phyloP scores from a whole-genome alignment of 441 rosid genomes.

The Breynia disticha region DNA sequence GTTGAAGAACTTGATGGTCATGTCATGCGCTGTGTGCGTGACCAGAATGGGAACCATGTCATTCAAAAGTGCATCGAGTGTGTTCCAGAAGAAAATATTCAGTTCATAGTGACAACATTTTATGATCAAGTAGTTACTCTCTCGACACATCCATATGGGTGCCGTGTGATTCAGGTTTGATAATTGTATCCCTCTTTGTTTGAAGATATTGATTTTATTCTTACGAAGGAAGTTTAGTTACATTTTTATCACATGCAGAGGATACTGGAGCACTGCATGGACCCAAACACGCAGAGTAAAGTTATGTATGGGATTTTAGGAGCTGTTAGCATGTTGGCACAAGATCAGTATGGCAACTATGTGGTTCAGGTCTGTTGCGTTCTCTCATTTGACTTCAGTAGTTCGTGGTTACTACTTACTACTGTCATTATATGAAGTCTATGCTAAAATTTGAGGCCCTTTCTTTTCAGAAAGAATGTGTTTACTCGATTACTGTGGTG shows the following conservation, averaged over 20 bases:
- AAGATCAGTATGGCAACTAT: conserved; percentile 90
- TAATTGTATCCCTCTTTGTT: conserved; percentile 8
- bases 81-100: conserved; percentile 70
- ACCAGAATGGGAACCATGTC: conserved; percentile 91
- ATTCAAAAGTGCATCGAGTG: conserved; percentile 83
- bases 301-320: conserved; percentile 80
- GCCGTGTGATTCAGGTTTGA: conserved; percentile 80
- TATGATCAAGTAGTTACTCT: conserved; percentile 66
- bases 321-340: conserved; percentile 71
- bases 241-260: conserved; percentile 38
- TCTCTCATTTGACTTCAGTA: conserved; percentile 1
- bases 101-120: conserved; percentile 58
- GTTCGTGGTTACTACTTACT: background rate
- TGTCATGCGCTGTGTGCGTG: conserved; percentile 80
- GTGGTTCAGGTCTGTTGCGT: conserved; percentile 61
- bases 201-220: conserved; percentile 1
- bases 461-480: too few relatives aligned
- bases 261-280: conserved; percentile 69
- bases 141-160: conserved; percentile 85
- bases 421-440: too few relatives aligned
- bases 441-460: too few relatives aligned
- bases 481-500: too few relatives aligned
- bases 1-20: conserved; percentile 80
- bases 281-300: conserved; percentile 50
- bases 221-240: background rate